Evolutionary conservation across 148 eudicot species (phyloP).

Genomic region (Dianthus caryophyllus): DNA sequence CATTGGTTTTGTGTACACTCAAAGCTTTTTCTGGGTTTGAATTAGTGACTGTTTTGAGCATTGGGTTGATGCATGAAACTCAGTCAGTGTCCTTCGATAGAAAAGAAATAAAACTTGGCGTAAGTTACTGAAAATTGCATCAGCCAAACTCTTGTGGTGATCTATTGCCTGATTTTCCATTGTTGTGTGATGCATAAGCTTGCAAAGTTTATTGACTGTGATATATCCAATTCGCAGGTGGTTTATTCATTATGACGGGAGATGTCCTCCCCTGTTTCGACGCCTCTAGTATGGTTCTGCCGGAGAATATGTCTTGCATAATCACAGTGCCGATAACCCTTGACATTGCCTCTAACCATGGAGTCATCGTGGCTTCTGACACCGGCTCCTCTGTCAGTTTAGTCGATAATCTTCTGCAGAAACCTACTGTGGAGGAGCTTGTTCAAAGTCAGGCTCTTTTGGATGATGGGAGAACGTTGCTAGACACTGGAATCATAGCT

Average conservation of each 20-base stretch:
- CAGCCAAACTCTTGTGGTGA: neutral
- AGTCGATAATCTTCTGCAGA: conserved; percentile 90
- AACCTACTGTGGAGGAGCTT: conserved; percentile 79
- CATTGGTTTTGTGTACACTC: neutral
- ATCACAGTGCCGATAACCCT: conserved; percentile 96
- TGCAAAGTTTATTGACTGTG: neutral
- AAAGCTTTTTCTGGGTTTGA: neutral
- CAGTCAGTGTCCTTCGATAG: neutral
- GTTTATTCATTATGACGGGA: conserved; percentile 94
- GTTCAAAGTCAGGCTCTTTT: conserved; percentile 64
- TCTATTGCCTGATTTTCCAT: neutral
- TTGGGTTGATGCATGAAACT: neutral
- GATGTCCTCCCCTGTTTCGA: conserved; percentile 99
- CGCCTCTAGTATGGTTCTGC: conserved; percentile 82
- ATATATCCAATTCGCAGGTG: conserved; percentile 50
- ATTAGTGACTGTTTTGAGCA: neutral
- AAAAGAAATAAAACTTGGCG: neutral
- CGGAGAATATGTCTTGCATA: conserved; percentile 77
- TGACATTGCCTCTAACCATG: conserved; percentile 92
- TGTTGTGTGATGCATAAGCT: neutral
- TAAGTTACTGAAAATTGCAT: neutral
- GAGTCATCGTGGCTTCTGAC: conserved; percentile 72
- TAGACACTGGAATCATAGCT: conserved; percentile 96
- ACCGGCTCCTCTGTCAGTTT: conserved; percentile 38
- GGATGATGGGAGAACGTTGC: conserved; percentile 93